These are phyloP conservation scores for Botrytis tulipae DNA, from an alignment of 2,329 filamentous ascomycete genomes.

Conservation along the genomic window DNA sequence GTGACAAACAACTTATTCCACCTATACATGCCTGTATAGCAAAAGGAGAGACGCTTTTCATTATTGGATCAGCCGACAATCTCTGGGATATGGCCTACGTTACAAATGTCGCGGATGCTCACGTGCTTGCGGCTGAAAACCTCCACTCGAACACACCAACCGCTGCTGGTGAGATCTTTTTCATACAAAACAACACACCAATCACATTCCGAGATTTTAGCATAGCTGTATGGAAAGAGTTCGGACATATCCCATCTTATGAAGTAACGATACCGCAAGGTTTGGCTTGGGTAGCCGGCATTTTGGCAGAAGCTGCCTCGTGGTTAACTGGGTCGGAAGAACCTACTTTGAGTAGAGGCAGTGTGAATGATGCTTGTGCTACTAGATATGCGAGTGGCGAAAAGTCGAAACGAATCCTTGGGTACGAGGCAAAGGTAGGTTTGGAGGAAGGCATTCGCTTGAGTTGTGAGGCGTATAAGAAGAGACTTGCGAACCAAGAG, in stretches of 20 bases:
- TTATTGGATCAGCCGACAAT: slow-evolving; percentile 9
- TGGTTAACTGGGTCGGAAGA: not conserved
- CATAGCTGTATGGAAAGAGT: slow-evolving; percentile 15
- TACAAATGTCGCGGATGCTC: slow-evolving; percentile 17
- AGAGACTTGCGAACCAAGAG: not conserved
- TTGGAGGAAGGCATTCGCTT: slow-evolving; percentile 16
- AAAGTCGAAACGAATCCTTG: slow-evolving; percentile 6
- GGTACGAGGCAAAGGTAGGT: slow-evolving; percentile 9
- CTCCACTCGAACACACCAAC: not conserved
- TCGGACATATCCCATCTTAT: not conserved
- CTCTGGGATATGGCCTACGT: slow-evolving; percentile 15
- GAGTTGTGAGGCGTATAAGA: slow-evolving; percentile 15
- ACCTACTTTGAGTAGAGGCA: slow-evolving; percentile 9
- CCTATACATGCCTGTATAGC: slow-evolving; percentile 17
- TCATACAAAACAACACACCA: slow-evolving; percentile 12
- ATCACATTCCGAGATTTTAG: slow-evolving; percentile 10
- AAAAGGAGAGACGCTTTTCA: not conserved
- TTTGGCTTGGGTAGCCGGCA: slow-evolving; percentile 1
- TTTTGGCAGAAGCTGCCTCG: not conserved
- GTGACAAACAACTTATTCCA: slow-evolving; percentile 6
- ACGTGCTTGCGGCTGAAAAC: slow-evolving; percentile 15
- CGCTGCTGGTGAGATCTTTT: slow-evolving; percentile 8
- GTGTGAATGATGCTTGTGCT: slow-evolving; percentile 16
- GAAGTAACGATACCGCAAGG: not conserved
- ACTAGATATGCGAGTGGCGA: slow-evolving; percentile 13